These are phyloP conservation scores for Ogataea pini DNA, from an alignment of 805 yeast species.

Conservation along the genomic window DNA sequence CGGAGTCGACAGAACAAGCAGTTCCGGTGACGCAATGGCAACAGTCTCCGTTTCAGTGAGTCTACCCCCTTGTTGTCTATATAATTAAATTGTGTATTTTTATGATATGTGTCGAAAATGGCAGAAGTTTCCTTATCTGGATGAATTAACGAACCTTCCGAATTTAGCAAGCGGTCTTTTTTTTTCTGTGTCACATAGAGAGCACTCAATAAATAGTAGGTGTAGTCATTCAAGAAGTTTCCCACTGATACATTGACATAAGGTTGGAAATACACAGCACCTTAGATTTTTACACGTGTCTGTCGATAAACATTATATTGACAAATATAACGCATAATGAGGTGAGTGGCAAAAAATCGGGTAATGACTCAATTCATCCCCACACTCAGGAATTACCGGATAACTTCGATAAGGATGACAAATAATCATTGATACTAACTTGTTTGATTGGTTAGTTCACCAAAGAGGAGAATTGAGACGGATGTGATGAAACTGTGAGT, in stretches of 20 bases:
- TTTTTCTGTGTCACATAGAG: neutral
- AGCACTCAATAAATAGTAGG: neutral
- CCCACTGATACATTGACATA: neutral
- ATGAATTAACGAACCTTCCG: neutral
- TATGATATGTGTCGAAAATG: neutral
- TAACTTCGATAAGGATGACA: neutral
- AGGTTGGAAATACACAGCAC: neutral
- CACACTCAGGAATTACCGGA: conserved; percentile 1
- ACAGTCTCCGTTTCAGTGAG: too few species aligned
- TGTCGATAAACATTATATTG: neutral
- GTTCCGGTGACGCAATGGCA: neutral
- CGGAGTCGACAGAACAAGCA: neutral
- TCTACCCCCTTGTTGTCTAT: too few species aligned
- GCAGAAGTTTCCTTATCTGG: neutral
- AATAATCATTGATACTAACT: neutral
- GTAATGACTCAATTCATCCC: neutral
- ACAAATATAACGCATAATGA: conserved; percentile 5
- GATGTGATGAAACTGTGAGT: conserved; percentile 92
- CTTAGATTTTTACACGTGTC: neutral
- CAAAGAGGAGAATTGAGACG: conserved; percentile 81
- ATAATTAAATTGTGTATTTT: conserved; percentile 1
- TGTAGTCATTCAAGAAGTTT: neutral
- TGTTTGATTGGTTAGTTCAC: conserved; percentile 43
- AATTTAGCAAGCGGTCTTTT: neutral
- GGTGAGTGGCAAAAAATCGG: conserved; percentile 11